phyloP scores from a whole-genome alignment of 164 flowering plant genomes.

The Umbellularia californica region DNA sequence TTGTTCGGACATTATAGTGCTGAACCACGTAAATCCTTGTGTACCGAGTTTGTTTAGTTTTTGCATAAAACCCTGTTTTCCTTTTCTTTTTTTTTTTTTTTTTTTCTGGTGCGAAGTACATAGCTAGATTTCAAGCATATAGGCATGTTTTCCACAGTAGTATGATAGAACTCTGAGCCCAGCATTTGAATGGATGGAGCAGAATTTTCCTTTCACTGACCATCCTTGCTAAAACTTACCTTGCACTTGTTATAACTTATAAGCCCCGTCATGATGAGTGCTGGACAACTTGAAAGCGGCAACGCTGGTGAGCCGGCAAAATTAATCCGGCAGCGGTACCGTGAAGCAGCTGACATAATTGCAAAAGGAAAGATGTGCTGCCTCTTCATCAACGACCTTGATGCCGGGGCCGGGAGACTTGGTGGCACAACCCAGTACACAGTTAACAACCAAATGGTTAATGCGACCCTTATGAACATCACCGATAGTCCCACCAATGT shows the following conservation, averaged over 20 bases:
- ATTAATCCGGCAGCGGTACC: constrained; percentile 41
- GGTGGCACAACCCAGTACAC: constrained; percentile 56
- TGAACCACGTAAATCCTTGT: no score
- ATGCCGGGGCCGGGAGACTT: constrained; percentile 47
- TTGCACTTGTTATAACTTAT: background rate
- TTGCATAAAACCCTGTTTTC: no score
- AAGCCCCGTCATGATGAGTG: constrained; percentile 48
- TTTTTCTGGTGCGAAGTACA: no score
- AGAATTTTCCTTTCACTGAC: no score
- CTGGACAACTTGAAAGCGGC: constrained; percentile 47
- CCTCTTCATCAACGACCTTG: constrained; percentile 49
- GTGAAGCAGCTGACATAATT: constrained; percentile 46
- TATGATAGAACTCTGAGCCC: no score
- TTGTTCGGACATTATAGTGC: no score
- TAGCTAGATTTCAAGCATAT: no score
- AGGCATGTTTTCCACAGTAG: no score
- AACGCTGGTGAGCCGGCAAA: constrained; percentile 49
- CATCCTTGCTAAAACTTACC: no score
- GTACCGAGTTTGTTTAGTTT: no score
- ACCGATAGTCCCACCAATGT: constrained; percentile 52
- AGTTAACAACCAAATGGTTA: constrained; percentile 57
- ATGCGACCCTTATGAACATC: constrained; percentile 54
- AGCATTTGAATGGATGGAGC: no score
- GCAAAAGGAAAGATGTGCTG: constrained; percentile 44
- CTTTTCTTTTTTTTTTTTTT: no score